Evolutionary conservation across 2,329 filamentous ascomycete genomes (phyloP).

Genomic region (Aureobasidium uvarum): DNA sequence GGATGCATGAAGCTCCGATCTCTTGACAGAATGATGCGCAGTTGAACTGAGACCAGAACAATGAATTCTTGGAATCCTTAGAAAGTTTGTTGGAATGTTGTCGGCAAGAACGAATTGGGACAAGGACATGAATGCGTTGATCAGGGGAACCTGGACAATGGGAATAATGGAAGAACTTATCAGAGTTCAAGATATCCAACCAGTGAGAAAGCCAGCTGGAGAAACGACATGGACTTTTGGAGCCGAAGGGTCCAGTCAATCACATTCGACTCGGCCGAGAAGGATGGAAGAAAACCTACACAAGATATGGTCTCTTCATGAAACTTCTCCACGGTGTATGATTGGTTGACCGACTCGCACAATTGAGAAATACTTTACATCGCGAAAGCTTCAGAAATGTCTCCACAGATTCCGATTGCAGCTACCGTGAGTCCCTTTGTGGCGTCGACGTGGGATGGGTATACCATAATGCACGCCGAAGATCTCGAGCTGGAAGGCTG

Average conservation of each 20-base stretch:
- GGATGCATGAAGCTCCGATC: too few relatives aligned
- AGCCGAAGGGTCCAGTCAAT: not conserved
- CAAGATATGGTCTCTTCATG: not conserved
- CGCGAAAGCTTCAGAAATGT: not conserved
- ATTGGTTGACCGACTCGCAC: not conserved
- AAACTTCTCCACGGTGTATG: not conserved
- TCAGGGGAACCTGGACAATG: not conserved
- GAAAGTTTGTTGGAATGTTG: not conserved
- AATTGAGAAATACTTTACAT: not conserved
- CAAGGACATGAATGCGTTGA: not conserved
- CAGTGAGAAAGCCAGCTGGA: not conserved
- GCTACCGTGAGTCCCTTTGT: not conserved
- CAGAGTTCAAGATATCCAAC: not conserved
- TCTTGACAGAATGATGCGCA: too few relatives aligned
- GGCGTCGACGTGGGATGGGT: not conserved
- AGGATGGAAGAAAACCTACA: not conserved
- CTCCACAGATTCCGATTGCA: too few relatives aligned
- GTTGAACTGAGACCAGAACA: too few relatives aligned
- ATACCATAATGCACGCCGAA: not conserved
- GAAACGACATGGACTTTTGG: not conserved
- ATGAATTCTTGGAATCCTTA: too few relatives aligned
- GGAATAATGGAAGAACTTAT: not conserved
- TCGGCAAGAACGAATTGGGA: not conserved
- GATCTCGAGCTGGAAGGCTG: not conserved
- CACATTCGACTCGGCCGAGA: not conserved